These are phyloP conservation scores for Pythium insidiosum DNA, from an alignment of 352 stramenopile species.

Conservation along the genomic window DNA sequence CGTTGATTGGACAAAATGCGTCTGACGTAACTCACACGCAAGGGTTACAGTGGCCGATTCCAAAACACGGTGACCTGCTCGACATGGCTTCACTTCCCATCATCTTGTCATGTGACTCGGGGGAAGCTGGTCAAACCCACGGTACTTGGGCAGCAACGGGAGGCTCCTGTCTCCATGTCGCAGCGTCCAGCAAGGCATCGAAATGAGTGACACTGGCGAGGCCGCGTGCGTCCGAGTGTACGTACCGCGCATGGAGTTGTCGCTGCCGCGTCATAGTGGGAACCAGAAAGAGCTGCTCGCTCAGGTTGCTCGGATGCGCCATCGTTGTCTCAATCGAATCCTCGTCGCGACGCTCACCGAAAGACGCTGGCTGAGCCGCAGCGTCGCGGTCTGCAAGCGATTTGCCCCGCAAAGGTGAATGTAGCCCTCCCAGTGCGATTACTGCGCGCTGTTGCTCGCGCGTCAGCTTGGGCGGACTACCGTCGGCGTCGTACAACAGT, in stretches of 20 bases:
- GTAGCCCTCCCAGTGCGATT: slow-evolving; percentile 9
- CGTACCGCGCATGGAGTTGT: slow-evolving; percentile 21
- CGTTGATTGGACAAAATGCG: no score
- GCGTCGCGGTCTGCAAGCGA: slow-evolving; percentile 5
- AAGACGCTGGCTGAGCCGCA: no score
- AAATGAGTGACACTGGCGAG: not conserved
- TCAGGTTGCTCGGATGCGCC: not conserved
- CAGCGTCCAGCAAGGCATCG: not conserved
- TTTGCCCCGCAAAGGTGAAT: slow-evolving; percentile 13
- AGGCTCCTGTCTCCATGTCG: slow-evolving; percentile 10
- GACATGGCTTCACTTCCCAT: no score
- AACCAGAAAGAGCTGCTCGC: slow-evolving; percentile 18
- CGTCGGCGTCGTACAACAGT: not conserved
- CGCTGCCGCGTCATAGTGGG: slow-evolving; percentile 25
- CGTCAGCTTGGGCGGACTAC: slow-evolving; percentile 1
- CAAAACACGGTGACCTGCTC: no score
- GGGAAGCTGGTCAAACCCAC: no score
- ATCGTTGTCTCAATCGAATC: not conserved
- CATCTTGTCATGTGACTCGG: no score
- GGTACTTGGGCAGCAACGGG: slow-evolving; percentile 12
- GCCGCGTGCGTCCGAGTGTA: no score
- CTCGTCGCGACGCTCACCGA: not conserved
- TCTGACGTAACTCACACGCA: no score
- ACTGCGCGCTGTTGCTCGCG: slow-evolving; percentile 15
- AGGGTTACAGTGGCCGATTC: no score